Evolutionary conservation across 1,139 yeast genomes (phyloP).

Genomic region (Zygoascus sp.): DNA sequence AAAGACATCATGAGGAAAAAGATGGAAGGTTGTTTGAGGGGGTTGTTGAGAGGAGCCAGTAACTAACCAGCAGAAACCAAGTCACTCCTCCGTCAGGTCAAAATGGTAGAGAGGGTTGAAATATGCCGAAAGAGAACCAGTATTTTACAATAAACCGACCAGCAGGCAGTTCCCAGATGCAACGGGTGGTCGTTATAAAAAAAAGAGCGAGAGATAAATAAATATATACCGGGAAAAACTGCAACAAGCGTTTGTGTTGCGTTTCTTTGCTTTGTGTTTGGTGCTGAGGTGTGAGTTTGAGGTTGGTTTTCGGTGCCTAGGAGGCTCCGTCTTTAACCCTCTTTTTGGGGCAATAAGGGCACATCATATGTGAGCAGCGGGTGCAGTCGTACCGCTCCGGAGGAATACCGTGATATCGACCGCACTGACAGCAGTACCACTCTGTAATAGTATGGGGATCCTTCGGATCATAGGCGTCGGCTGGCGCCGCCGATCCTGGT

Average conservation of each 20-base stretch:
- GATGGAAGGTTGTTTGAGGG: neutral
- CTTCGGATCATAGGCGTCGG: slow-evolving; percentile 24
- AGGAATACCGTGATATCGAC: slow-evolving; percentile 33
- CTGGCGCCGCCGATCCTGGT: neutral
- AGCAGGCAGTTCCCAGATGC: no score
- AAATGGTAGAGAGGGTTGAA: no score
- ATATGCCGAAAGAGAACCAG: no score
- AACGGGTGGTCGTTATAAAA: no score
- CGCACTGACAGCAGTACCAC: slow-evolving; percentile 40
- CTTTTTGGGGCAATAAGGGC: slow-evolving; percentile 36
- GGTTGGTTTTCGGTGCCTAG: no score
- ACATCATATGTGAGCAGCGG: slow-evolving; percentile 36
- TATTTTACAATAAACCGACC: no score
- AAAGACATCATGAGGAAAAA: neutral
- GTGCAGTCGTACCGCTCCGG: slow-evolving; percentile 34
- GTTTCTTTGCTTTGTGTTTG: no score
- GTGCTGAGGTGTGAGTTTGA: no score
- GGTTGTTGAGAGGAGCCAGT: neutral
- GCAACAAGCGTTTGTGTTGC: no score
- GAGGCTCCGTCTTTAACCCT: slow-evolving; percentile 24
- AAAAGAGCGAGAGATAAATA: no score
- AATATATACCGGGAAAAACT: slow-evolving; percentile 8
- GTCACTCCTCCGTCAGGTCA: no score
- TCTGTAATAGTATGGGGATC: slow-evolving; percentile 35
- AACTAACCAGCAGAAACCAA: no score